Conservation (phyloP, 164 flowering plant species). For the Stephania yunnanensis region DNA sequence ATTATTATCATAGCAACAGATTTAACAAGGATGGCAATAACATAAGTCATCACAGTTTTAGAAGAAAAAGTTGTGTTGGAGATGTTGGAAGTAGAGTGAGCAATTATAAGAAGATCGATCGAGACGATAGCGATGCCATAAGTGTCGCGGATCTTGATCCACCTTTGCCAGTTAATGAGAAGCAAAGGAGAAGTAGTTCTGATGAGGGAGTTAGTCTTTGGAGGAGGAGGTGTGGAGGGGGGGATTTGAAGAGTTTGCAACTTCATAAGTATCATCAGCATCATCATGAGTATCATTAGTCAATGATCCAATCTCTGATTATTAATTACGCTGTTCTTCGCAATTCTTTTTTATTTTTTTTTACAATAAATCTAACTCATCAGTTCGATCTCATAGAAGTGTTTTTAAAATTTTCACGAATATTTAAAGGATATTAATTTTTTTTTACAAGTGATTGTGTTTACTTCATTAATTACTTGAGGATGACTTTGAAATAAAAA, state of each 20-base stretch:
- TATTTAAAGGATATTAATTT: no score
- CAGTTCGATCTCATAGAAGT: no score
- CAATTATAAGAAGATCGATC: not conserved
- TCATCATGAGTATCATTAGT: no score
- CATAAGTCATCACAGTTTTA: not conserved
- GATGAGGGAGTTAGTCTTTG: conserved; percentile 12
- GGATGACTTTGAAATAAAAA: no score
- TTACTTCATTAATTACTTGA: no score
- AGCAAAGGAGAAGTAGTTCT: not conserved
- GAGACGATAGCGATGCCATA: not conserved
- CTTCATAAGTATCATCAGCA: conserved; percentile 5
- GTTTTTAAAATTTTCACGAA: no score
- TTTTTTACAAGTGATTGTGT: no score
- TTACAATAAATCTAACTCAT: no score
- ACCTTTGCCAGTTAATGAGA: conserved; percentile 19
- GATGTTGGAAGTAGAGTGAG: not conserved
- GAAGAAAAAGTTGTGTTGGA: no score
- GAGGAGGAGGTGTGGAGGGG: conserved; percentile 24
- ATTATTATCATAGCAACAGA: not conserved
- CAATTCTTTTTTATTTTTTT: no score
- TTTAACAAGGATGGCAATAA: not conserved
- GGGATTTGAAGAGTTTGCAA: conserved; percentile 17
- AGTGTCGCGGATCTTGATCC: conserved; percentile 22
- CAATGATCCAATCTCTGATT: no score
- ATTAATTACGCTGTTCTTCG: not conserved